Base-by-base conservation (phyloP, 2,329 filamentous ascomycete species). In the Pestalotiopsis sp. region DNA sequence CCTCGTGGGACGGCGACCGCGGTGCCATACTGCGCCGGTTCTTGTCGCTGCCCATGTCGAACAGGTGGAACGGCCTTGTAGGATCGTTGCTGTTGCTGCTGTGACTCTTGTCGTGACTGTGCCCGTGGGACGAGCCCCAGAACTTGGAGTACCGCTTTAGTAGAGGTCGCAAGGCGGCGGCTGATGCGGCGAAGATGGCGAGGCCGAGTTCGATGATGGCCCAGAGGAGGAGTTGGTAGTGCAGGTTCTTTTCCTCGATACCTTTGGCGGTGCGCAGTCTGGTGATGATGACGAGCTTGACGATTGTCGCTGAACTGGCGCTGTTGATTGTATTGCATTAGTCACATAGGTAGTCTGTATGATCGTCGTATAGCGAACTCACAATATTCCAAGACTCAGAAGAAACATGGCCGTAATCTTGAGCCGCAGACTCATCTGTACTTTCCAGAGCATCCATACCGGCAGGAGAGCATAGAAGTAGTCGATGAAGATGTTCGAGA, bases 401-500 rank as follows among this genome's bases (percentile, higher is more conserved):
- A 79, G 65, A 20, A 78, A 63, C 23, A 78, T 71, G 9, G 77
- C 77, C 0, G 74, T 72, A 4, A 76, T 13, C 69, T 79, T 79
- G 13, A 78, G 68, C 36, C 70, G 72, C 3, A 45, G 66, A 27
- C 72, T 74, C 74, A 79, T 76, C 49, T 74, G 73, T 0, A 75
- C 73, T 3, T 75, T 73, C 68, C 75, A 72, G 13, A 79, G 74
- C 61, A 79, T 78, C 17, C 68, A 72, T 1, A 78, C 62, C 2
- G 78, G 78, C 14, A 78, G 62, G 1, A 79, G 66, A 39, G 78
- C 77, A 56, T 78, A 78, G 65, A 79, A 79, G 66, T 78, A 79
- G 69, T 79, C 77, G 72, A 79, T 78, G 68, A 78, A 74, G 45
- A 79, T 77, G 38, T 79, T 79, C 45, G 75, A 77, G 20, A 76